Percentiles rank a stretch among this genome's conserved stretches.
phyloP scores from a whole-genome alignment of 305 asterid species.

The Plantago lanceolata region DNA sequence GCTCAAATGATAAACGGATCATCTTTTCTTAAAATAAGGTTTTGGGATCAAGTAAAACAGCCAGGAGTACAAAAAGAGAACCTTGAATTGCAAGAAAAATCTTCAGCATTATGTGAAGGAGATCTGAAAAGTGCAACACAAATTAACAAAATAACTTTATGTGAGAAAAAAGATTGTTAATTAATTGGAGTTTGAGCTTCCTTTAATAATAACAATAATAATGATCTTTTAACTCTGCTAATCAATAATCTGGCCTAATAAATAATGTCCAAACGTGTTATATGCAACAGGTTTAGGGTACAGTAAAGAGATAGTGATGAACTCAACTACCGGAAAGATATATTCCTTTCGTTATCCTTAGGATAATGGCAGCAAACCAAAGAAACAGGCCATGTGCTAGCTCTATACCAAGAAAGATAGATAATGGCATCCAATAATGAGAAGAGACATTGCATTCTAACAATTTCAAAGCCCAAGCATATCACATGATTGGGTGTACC shows the following conservation, averaged over 20 bases:
- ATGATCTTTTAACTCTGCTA: too few relatives aligned
- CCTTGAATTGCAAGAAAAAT: neutral
- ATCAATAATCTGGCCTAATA: too few relatives aligned
- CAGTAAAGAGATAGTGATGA: neutral
- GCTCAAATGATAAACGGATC: too few relatives aligned
- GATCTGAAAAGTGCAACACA: neutral
- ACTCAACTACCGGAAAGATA: neutral
- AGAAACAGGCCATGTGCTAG: conserved; percentile 11
- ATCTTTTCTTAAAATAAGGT: too few relatives aligned
- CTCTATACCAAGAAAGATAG: too few relatives aligned
- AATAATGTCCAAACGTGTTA: neutral
- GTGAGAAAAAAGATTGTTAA: neutral
- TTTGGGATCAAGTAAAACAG: neutral
- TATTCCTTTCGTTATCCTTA: neutral
- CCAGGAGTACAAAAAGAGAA: neutral
- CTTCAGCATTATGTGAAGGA: neutral
- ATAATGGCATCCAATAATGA: conserved; percentile 9
- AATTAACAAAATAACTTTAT: conserved; percentile 9
- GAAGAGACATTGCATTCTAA: conserved; percentile 1
- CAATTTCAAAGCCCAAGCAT: conserved; percentile 9
- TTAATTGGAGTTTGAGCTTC: neutral
- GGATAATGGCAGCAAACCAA: neutral
- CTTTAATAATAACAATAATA: too few relatives aligned
- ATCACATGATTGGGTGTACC: conserved; percentile 9
- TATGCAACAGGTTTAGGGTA: neutral